A percentile compares a stretch with the other conserved stretches of the same genome.
phyloP scores from a whole-genome alignment of 78 protist genomes.

The Blattamonas nauphoetae region DNA sequence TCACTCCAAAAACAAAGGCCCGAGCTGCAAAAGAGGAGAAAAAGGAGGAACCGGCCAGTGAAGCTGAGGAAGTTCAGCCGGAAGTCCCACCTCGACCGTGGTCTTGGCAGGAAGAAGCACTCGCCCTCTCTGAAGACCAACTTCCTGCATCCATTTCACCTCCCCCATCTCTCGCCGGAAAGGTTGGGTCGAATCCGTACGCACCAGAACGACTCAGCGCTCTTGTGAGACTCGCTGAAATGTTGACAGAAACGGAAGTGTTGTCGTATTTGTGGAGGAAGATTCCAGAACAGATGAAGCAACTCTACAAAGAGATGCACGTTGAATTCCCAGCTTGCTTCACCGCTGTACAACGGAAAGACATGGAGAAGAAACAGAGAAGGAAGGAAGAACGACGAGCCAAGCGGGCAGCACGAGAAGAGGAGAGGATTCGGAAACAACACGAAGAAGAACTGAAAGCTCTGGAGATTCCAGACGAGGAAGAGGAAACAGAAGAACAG shows the following conservation, averaged over 20 bases:
- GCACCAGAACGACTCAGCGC: background rate
- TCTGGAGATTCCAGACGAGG: background rate
- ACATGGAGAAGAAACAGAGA: background rate
- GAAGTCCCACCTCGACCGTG: too few species aligned
- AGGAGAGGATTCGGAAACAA: background rate
- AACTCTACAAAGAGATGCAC: background rate
- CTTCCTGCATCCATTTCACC: background rate
- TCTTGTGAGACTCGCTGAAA: background rate
- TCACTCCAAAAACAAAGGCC: background rate
- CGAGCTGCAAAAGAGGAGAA: background rate
- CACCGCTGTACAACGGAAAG: background rate
- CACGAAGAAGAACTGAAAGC: background rate
- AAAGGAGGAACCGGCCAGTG: background rate
- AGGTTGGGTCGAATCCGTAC: background rate
- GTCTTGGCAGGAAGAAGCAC: too few species aligned
- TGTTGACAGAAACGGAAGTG: background rate
- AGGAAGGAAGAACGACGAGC: background rate
- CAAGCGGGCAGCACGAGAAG: background rate
- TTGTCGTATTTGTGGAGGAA: background rate
- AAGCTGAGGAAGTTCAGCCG: background rate
- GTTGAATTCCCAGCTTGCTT: background rate
- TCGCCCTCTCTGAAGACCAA: background rate
- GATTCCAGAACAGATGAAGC: background rate
- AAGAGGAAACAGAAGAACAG: background rate
- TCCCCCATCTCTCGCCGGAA: background rate